Evolutionary conservation across 2,329 filamentous ascomycete species (phyloP).

Genomic region (Exophiala aquamarina): DNA sequence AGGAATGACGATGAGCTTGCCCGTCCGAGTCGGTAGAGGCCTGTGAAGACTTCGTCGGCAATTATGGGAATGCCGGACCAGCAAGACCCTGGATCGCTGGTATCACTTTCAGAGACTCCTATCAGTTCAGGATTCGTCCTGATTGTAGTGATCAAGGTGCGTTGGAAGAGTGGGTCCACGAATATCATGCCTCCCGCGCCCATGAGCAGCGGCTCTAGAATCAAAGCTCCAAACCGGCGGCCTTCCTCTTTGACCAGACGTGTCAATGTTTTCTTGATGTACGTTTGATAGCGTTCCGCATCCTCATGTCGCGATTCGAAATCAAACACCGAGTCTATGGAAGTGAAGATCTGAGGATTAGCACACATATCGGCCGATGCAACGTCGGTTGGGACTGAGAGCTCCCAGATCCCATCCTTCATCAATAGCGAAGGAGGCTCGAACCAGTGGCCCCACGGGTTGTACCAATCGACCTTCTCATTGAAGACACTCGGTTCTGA

Average conservation of each 20-base stretch:
- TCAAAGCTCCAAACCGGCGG: slow-evolving; percentile 70
- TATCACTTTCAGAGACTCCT: slow-evolving; percentile 1
- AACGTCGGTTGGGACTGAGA: slow-evolving; percentile 19
- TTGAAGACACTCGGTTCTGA: slow-evolving; percentile 77
- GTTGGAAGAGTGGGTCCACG: slow-evolving; percentile 80
- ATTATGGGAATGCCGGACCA: slow-evolving; percentile 74
- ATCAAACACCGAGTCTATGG: slow-evolving; percentile 62
- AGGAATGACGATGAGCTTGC: slow-evolving; percentile 71
- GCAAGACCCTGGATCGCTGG: slow-evolving; percentile 16
- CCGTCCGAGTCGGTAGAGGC: slow-evolving; percentile 76
- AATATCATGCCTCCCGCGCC: slow-evolving; percentile 84
- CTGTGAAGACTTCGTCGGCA: slow-evolving; percentile 87
- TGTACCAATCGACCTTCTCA: slow-evolving; percentile 83
- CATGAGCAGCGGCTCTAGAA: slow-evolving; percentile 77
- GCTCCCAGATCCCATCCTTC: slow-evolving; percentile 62
- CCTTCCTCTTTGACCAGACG: slow-evolving; percentile 55
- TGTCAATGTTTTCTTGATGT: slow-evolving; percentile 58
- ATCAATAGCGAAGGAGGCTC: slow-evolving; percentile 73
- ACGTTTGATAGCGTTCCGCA: slow-evolving; percentile 56
- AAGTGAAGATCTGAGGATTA: slow-evolving; percentile 43
- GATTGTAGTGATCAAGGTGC: slow-evolving; percentile 66
- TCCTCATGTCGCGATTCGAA: slow-evolving; percentile 50
- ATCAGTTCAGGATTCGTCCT: slow-evolving; percentile 61
- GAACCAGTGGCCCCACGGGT: slow-evolving; percentile 76
- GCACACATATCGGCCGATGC: background rate